phyloP scores from a whole-genome alignment of 768 basidiomycete species.

The Pholiota conissans region DNA sequence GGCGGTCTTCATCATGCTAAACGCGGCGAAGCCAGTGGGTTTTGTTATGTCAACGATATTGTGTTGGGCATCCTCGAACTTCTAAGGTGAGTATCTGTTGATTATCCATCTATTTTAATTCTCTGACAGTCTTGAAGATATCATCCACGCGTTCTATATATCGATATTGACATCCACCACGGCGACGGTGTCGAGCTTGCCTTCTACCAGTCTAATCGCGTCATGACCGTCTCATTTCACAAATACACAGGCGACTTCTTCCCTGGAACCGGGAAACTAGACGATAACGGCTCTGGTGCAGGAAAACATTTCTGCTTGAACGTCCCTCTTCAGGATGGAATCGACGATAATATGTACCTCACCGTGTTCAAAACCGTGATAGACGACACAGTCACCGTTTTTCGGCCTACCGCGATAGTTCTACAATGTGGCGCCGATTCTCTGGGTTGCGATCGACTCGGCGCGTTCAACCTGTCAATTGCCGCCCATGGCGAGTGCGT shows the following conservation, averaged over 20 bases:
- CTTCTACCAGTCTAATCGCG: conserved; percentile 97
- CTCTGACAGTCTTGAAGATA: conserved; percentile 49
- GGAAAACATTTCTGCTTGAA: conserved; percentile 97
- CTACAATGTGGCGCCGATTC: conserved; percentile 98
- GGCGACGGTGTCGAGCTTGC: conserved; percentile 98
- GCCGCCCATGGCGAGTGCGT: conserved; percentile 98
- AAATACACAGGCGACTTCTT: conserved; percentile 99
- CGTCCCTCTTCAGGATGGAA: conserved; percentile 92
- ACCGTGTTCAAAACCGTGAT: conserved; percentile 95
- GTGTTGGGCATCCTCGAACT: conserved; percentile 93
- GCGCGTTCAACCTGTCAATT: conserved; percentile 97
- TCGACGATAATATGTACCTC: conserved; percentile 97
- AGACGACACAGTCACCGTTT: conserved; percentile 88
- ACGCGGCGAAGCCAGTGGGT: conserved; percentile 96
- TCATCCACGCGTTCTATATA: conserved; percentile 93
- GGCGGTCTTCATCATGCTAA: conserved; percentile 98
- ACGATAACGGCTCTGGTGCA: conserved; percentile 84
- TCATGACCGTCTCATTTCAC: conserved; percentile 98
- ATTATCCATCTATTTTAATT: background rate
- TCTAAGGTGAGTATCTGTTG: conserved; percentile 54
- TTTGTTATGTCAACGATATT: conserved; percentile 98
- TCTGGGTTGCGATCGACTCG: conserved; percentile 90
- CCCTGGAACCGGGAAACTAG: conserved; percentile 93
- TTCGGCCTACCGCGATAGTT: conserved; percentile 88
- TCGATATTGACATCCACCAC: conserved; percentile 99